Evolutionary conservation across 805 yeast genomes (phyloP), one percentile per base, ranked within the genome.

Genomic region (Starmera pachycereana): DNA sequence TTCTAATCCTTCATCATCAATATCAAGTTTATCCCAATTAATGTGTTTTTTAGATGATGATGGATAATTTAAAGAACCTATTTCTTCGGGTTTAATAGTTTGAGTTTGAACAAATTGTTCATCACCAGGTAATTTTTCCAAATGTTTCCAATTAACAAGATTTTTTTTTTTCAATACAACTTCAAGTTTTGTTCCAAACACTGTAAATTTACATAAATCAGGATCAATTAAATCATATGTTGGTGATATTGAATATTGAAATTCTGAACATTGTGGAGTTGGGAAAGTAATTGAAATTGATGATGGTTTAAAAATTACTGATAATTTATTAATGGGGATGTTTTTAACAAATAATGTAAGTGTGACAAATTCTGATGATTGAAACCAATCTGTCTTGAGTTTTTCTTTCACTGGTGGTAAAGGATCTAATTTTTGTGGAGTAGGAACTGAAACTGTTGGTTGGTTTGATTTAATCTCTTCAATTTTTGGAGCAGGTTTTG

Each of bases 141-240:
- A 60, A 2, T 66, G 46, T 28, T 67, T 62, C 95, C 95, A 84
- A 39, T 74, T 70, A 6, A 47, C 40, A 1, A 56, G 44, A 0
- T 49, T 48, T 9, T 52, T 55, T 54, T 88, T 88, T 22, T 36
- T 53, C 33, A 89, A 60, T n/a, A 57, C 57, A 8, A 88, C 54
- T 57, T 90, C 97, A 4, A 90, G 48, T 52, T 90, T 90, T 16
- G 92, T 82, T 1, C 80, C 65, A 51, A 74, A 78, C 3, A 88
- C 72, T 11, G 63, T 68, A 49, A 58, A 74, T 0, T 63, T 51
- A 2, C 80, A 71, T 16, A 60, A 47, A 0, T 52, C 56, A 1
- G 77, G 63, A 25, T 61, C 71, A 27, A 90, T 76, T 16, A 58
- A 62, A 12, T 66, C 72, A 39, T 55, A 71, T 30, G 85, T 61